Evolutionary conservation across 1,284 basidiomycete genomes (phyloP), one percentile per base, ranked within the genome.

Genomic region (Hymenochaete sp.): DNA sequence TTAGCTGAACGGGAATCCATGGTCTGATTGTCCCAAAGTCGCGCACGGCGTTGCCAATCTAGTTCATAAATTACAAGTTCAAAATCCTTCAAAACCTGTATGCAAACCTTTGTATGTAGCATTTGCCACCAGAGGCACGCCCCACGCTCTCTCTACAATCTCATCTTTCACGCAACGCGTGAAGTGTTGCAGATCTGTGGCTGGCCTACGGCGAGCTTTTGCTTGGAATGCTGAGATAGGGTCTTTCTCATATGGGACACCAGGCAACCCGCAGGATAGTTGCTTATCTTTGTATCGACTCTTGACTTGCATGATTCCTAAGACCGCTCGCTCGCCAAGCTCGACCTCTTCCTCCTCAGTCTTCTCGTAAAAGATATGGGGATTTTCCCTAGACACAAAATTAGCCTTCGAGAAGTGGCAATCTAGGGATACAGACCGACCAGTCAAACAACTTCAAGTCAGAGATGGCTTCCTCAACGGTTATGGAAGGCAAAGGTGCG

Each of bases 381-480:
- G 40, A 22, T 51, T 47, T 25, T 63, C 64, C 71, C 72, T 75
- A 45, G 57, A 66, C 21, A 21, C 24, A 11, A 13, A 21, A 27
- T 19, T 10, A 41, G 11, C n/a, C 4, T 8, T 4, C 4, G n/a
- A 41, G 19, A 14, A 27, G 7, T 27, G 16, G 5, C 31, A 8
- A 39, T 10, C 27, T 16, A 18, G 6, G 16, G n/a, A 27, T n/a
- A 25, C 8, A n/a, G 3, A 44, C 67, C 19, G 56, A 82, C 83
- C 82, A 86, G 48, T 87, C 77, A 57, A 79, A 87, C 4, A 58
- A 66, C 2, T 73, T 75, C 10, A 87, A 63, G 56, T 87, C 83
- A 2, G 67, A 64, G 40, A 86, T 83, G 0, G 84, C 81, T 55
- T 85, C 81, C 11, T 71, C 65, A 36, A 85, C 70, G 0, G 74